These are phyloP conservation scores for Termitomyces sp. DNA, from an alignment of 768 basidiomycete genomes.

Conservation along the genomic window DNA sequence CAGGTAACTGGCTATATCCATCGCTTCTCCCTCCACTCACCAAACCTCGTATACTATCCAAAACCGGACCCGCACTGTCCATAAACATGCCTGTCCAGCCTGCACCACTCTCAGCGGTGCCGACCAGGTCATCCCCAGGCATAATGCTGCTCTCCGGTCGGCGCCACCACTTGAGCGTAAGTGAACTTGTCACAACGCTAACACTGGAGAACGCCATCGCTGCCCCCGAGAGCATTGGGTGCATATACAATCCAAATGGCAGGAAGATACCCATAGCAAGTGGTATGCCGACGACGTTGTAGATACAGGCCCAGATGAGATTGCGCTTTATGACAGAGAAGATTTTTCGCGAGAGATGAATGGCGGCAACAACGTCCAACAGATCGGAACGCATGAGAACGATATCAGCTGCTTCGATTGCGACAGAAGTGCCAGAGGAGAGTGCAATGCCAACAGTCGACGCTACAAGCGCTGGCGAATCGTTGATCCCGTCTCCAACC, in stretches of 20 bases:
- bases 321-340: conserved; percentile 90
- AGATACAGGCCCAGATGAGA: conserved; percentile 93
- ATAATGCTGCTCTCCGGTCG: conserved; percentile 67
- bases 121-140: conserved; percentile 41
- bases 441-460: conserved; percentile 96
- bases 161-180: conserved; percentile 83
- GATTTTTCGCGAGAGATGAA: conserved; percentile 85
- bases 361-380: conserved; percentile 94
- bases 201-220: conserved; percentile 99
- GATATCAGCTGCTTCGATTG: conserved; percentile 96
- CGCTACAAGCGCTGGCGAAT: conserved; percentile 94
- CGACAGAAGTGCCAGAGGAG: conserved; percentile 93
- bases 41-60: conserved; percentile 37
- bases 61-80: conserved; percentile 36
- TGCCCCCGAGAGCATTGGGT: conserved; percentile 97
- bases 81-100: conserved; percentile 41
- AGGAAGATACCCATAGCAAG: conserved; percentile 97
- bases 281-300: conserved; percentile 91
- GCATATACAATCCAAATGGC: conserved; percentile 87
- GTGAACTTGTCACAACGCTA: conserved; percentile 87
- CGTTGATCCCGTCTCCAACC: conserved; percentile 99
- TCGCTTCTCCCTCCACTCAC: conserved; percentile 34
- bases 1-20: conserved; percentile 69
- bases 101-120: conserved; percentile 23
- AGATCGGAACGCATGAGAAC: conserved; percentile 97